These are phyloP conservation scores for Carex littledalei DNA, from an alignment of 176 grass and related monocot species.

Conservation along the genomic window DNA sequence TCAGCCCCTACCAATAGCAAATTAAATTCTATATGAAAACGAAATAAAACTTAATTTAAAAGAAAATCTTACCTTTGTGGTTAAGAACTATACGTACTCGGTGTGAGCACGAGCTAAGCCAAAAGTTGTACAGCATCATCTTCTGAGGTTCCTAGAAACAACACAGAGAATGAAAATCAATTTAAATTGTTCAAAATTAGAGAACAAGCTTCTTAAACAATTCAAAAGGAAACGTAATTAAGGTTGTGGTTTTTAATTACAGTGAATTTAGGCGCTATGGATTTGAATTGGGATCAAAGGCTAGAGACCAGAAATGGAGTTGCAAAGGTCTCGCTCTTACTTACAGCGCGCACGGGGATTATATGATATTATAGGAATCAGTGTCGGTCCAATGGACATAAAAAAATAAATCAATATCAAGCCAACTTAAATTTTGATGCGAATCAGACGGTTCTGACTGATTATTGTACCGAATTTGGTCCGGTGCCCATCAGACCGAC, in stretches of 20 bases:
- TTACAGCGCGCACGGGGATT: not conserved
- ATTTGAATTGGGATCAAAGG: not conserved
- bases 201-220: not conserved
- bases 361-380: too few species aligned
- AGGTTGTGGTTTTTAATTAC: not conserved
- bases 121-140: constrained; percentile 51
- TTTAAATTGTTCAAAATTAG: not conserved
- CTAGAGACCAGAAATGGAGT: not conserved
- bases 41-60: not conserved
- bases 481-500: too few species aligned
- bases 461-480: too few species aligned
- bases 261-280: constrained; percentile 4
- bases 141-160: constrained; percentile 31
- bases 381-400: too few species aligned
- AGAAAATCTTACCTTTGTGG: constrained; percentile 53
- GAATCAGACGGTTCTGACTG: too few species aligned
- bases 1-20: not conserved
- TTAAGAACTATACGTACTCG: constrained; percentile 67
- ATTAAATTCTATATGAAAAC: not conserved
- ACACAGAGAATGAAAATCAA: not conserved
- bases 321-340: not conserved
- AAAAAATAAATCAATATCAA: too few species aligned
- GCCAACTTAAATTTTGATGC: too few species aligned
- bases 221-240: not conserved
- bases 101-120: constrained; percentile 70